Conservation (phyloP, 2,329 filamentous ascomycete genomes). For the Colletotrichum horii region DNA sequence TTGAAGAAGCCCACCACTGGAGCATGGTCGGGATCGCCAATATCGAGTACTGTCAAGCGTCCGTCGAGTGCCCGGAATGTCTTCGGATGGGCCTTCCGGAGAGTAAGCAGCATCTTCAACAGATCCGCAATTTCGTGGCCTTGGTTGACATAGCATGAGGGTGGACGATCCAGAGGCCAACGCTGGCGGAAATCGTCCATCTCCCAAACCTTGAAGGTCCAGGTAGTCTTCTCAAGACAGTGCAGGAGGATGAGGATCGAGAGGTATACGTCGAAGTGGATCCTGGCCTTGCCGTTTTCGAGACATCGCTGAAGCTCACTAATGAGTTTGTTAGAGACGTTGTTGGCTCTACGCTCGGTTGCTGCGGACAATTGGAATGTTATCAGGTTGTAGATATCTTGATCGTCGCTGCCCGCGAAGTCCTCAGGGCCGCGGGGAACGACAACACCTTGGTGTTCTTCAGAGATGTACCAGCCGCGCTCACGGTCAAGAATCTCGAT, state of each 20-base stretch:
- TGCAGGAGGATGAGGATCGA: constrained; percentile 68
- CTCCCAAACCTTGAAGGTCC: constrained; percentile 73
- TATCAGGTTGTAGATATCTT: constrained; percentile 65
- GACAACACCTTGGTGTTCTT: constrained; percentile 47
- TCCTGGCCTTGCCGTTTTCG: constrained; percentile 64
- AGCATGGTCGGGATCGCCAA: constrained; percentile 43
- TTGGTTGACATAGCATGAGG: constrained; percentile 61
- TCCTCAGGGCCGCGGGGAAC: constrained; percentile 55
- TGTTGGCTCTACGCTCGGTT: constrained; percentile 67
- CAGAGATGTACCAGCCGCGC: constrained; percentile 63
- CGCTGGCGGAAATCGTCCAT: constrained; percentile 62
- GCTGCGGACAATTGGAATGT: constrained; percentile 69
- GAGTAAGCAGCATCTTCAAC: constrained; percentile 66
- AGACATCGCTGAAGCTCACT: constrained; percentile 66
- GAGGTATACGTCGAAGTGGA: constrained; percentile 66
- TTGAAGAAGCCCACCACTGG: constrained; percentile 57
- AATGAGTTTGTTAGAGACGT: constrained; percentile 62
- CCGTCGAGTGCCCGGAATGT: constrained; percentile 52
- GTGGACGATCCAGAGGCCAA: constrained; percentile 66
- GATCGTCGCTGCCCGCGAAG: constrained; percentile 50
- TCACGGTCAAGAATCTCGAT: constrained; percentile 71
- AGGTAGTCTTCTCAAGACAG: constrained; percentile 71
- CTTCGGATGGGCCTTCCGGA: constrained; percentile 63
- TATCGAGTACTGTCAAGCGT: constrained; percentile 50
- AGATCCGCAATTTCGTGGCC: constrained; percentile 63